Base-by-base conservation (phyloP, 1,139 yeast genomes). In the Taphrina pruni region DNA sequence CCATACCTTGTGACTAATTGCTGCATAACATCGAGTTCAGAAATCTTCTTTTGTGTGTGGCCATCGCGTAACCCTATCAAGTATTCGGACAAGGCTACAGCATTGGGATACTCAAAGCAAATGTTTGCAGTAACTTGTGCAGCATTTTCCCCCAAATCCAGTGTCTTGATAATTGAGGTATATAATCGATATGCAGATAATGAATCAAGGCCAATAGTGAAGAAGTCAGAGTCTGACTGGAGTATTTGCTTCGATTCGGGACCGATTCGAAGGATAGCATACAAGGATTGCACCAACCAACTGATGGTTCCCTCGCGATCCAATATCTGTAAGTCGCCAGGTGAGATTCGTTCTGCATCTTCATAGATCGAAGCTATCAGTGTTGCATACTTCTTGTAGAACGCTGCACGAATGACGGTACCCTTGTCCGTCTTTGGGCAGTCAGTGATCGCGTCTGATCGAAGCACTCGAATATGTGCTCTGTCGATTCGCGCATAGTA, bases 331-430 rank as follows among this genome's bases (percentile, higher is more conserved):
- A 50, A 26, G n/a, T 50, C 36, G 20, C n/a, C 54, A 8, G 14
- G 12, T 6, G 11, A 32, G 12, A 17, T 50, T 9, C 36, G 54
- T 26, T 50, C 36, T 26, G 54, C 54, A 21, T 50, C 54, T 26
- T 50, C 54, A 50, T 50, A 50, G 36, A 50, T 50, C n/a, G 54
- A 11, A 8, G 20, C 54, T 8, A 50, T 21, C 54, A 50, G 21
- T 8, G 32, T 50, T 2, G 54, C 54, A 21, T 50, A 50, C 54
- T 50, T 50, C n/a, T 50, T 50, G 36, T 50, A 50, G 36, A 50
- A 50, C 8, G 54, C 54, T 11, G 54, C 54, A 21, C 54, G 54
- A 21, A 50, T 50, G 36, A 50, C 54, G 11, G 54, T 50, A 35
- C 54, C 54, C 36, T 50, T 50, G n/a, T 50, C 54, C 11, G 54